Evolutionary conservation across 208 protist genomes (phyloP), one percentile per base, ranked within the genome.

Genomic region (Angomonas ambiguus): DNA sequence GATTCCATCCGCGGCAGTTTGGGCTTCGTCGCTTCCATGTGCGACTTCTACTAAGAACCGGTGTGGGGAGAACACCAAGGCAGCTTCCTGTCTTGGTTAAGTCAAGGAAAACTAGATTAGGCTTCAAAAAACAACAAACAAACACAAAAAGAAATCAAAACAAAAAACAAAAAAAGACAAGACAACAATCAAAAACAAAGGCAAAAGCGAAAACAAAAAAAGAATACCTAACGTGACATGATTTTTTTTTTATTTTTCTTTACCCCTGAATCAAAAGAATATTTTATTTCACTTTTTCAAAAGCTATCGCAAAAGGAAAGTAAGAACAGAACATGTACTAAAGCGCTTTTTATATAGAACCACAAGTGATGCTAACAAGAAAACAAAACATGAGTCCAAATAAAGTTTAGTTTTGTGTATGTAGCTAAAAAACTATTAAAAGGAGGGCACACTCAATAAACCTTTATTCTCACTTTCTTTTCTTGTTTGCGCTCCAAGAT

Each of bases 21-120:
- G 53, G 89, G 81, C 60, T 74, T 92, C 62, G 77, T 87, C 63
- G 85, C 85, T 6, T 88, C 90, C 66, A 55, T 91, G 69, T 95
- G 89, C 74, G 89, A 95, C 57, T 93, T 95, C 69, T 93, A 88
- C 65, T 94, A 79, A 76, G 35, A 25, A 27, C 10, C n/a, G n/a
- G n/a, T n/a, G n/a, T n/a, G n/a, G n/a, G 8, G 4, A 11, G 18
- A 5, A 31, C 8, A 31, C 27, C 28, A 13, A 8, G 16, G 13
- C 33, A 25, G 33, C 33, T 30, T 25, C 51, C 28, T 1, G 18
- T 11, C 10, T 10, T 57, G 51, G 51, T 11, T 25, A 13, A 25
- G 13, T 25, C 8, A 30, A 25, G 28, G 51, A 1, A 8, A 30
- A 34, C 16, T 57, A 16, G 1, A 11, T 62, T 24, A 1, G 25